Evolutionary conservation across 2,329 filamentous ascomycete genomes (phyloP).

Genomic region (Diaporthe citrichinensis): DNA sequence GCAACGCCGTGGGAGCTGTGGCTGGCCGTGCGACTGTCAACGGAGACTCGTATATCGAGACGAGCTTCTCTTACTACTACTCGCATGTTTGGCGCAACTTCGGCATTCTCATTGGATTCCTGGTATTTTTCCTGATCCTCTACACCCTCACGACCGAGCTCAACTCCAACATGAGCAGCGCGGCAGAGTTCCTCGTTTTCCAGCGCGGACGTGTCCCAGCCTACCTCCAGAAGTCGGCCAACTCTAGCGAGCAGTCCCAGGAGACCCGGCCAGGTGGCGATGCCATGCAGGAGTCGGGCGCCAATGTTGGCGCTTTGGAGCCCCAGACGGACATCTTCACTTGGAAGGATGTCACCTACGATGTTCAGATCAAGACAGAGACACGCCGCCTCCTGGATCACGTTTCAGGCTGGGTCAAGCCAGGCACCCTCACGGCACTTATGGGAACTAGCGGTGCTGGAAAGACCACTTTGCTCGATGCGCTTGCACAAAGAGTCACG

Average conservation of each 20-base stretch:
- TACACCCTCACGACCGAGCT: constrained; percentile 76
- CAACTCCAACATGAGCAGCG: constrained; percentile 73
- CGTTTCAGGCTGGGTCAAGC: constrained; percentile 91
- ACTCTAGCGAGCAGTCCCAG: constrained; percentile 43
- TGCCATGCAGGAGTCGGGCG: constrained; percentile 38
- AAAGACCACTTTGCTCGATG: constrained; percentile 73
- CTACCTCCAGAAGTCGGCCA: constrained; percentile 52
- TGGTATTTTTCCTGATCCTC: constrained; percentile 73
- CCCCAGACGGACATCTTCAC: constrained; percentile 76
- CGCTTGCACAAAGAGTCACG: constrained; percentile 68
- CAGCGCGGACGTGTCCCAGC: constrained; percentile 66
- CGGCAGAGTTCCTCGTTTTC: constrained; percentile 80
- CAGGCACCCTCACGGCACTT: constrained; percentile 86
- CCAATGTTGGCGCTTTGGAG: constrained; percentile 35
- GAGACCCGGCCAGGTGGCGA: constrained; percentile 44
- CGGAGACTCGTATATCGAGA: constrained; percentile 72
- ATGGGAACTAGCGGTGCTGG: constrained; percentile 76
- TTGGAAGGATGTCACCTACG: constrained; percentile 82
- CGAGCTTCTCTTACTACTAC: constrained; percentile 69
- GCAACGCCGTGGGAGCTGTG: constrained; percentile 67
- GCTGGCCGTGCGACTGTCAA: constrained; percentile 67
- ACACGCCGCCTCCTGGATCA: constrained; percentile 81
- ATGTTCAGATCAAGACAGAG: constrained; percentile 80
- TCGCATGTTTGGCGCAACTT: constrained; percentile 77
- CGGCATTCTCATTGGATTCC: constrained; percentile 76